Base-by-base conservation (phyloP, 352 stramenopile species). In the Pythium insidiosum region DNA sequence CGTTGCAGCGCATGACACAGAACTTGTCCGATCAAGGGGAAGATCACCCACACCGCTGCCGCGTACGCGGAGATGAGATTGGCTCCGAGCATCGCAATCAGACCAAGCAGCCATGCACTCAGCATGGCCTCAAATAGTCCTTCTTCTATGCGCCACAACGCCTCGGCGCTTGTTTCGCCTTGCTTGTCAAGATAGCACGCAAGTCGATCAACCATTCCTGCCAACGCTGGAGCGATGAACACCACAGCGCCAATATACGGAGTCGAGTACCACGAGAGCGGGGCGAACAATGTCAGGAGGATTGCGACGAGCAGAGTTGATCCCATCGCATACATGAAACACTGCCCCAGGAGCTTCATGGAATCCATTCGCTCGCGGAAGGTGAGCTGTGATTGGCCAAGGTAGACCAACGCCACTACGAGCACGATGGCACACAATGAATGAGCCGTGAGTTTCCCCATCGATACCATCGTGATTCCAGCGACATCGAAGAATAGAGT, bases 401-500 rank as follows among this genome's bases (percentile, higher is more conserved):
- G 40, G 40, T 82, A 87, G 5, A 82, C 1, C 11, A 58, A 16
- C 9, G 68, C 66, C 2, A 73, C 22, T 2, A 66, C 22, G n/a
- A 82, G 28, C 13, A 86, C 62, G 3, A 38, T 50, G 4, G 46
- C 40, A 31, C 72, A 84, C 3, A 84, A 28, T 30, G 43, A 36
- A 19, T 74, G 68, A 2, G 65, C 63, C 22, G 38, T 58, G 2
- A 55, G 25, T 35, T 79, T 79, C 45, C 68, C 68, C 45, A 68
- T 68, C 34, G 73, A 82, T 33, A 89, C 52, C 67, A 84, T 89
- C 3, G 60, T 61, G 22, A 73, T 23, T 15, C 77, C 77, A 30
- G 65, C 68, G 6, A 89, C 50, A 55, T 89, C 77, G 38, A 82
- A 84, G 46, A 89, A 89, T 22, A 89, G 64, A 15, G 74, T 84